Base-by-base conservation (phyloP, 1,139 yeast genomes). In the Protomyces inouyei region DNA sequence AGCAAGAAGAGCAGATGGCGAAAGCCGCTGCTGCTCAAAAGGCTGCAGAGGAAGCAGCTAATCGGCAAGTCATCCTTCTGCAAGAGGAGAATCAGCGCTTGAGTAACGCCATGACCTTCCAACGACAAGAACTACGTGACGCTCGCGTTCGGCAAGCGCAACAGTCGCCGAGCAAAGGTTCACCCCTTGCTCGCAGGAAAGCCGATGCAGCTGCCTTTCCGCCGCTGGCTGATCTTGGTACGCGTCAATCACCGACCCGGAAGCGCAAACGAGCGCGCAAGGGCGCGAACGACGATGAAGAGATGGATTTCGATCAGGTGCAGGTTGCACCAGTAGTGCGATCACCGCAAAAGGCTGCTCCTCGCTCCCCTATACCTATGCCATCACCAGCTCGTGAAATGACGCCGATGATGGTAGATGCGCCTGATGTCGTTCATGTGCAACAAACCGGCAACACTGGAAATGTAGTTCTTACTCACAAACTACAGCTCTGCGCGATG, bases 121-220 rank as follows among this genome's bases (percentile, higher is more conserved):
- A 59, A 32, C 57, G 52, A 25, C 63, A 59, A 32, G 63, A 59
- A 28, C 23, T 59, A 14, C 53, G 46, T 21, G 63, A 59, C n/a
- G 63, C 63, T 8, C 21, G 48, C 16, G 16, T 21, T 10, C 21
- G 25, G 25, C 48, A 16, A 12, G 10, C 25, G 48, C 48, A 43
- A 18, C 21, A 16, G 48, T 43, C 48, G 12, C 48, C 48, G 21
- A 43, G 48, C 48, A 43, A 43, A 21, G 23, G 21, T 1, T 43
- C 25, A 5, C 25, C 48, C 23, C 23, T 18, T n/a, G 48, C 25
- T 18, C 21, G 23, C 5, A 16, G 12, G 12, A 23, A 5, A 3
- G 25, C 25, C 5, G 23, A n/a, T 4, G 48, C 16, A 21, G 16
- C 43, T 37, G 43, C 43, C 5, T 43, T 43, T 43, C 48, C 48